phyloP scores from a whole-genome alignment of 345 rosid species.

The Rhizophora mangle region DNA sequence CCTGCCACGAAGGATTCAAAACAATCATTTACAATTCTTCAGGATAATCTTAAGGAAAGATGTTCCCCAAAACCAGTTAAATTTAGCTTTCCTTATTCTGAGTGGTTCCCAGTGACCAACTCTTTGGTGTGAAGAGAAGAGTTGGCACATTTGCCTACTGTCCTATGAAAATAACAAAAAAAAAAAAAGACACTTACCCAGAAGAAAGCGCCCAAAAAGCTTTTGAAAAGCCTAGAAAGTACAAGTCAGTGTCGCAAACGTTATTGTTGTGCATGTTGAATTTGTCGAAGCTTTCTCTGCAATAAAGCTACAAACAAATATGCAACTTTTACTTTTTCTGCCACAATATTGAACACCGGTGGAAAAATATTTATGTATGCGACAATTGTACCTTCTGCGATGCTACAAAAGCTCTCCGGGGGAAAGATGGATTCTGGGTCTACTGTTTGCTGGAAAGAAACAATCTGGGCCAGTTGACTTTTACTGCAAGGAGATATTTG shows the following conservation, averaged over 20 bases:
- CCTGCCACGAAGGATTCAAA: constrained; percentile 4
- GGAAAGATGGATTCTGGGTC: constrained; percentile 53
- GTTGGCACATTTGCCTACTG: neutral
- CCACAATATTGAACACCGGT: neutral
- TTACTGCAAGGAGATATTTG: constrained; percentile 40
- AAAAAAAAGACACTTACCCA: neutral
- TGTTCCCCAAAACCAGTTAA: neutral
- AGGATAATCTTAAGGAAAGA: neutral
- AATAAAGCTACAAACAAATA: constrained; percentile 33
- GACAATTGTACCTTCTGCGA: constrained; percentile 47
- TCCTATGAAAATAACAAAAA: neutral
- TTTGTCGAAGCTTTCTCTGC: constrained; percentile 43
- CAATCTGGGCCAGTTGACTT: constrained; percentile 31
- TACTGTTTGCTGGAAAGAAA: constrained; percentile 45
- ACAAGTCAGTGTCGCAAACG: neutral
- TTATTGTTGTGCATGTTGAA: constrained; percentile 6
- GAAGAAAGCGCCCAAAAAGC: constrained; percentile 6
- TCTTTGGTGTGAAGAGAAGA: neutral
- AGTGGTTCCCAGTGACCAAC: neutral
- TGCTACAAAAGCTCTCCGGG: constrained; percentile 45
- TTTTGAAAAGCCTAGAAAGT: neutral
- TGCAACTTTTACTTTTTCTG: constrained; percentile 9
- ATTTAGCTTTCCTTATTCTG: neutral
- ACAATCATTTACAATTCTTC: neutral
- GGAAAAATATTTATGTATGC: neutral